These are phyloP conservation scores for Eucalyptus dawsonii DNA, from an alignment of 345 rosid species.

Conservation along the genomic window DNA sequence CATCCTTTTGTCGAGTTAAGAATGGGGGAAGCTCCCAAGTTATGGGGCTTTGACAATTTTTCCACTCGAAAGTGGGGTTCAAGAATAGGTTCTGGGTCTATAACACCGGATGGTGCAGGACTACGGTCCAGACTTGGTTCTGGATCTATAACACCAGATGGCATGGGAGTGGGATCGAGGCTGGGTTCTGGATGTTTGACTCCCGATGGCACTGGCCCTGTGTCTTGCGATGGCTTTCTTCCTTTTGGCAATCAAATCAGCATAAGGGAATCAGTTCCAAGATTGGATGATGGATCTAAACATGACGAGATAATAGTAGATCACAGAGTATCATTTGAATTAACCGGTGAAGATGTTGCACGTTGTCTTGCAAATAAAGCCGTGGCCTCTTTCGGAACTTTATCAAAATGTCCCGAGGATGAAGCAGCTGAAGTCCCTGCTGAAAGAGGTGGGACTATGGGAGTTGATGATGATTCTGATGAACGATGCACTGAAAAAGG, in stretches of 20 bases:
- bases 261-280: constrained; percentile 34
- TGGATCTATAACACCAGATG: constrained; percentile 76
- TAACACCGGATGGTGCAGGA: constrained; percentile 70
- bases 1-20: constrained; percentile 45
- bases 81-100: constrained; percentile 69
- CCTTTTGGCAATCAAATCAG: constrained; percentile 23
- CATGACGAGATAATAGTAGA: constrained; percentile 21
- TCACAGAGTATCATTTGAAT: constrained; percentile 88
- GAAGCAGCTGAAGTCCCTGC: background rate
- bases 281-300: constrained; percentile 31
- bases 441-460: background rate
- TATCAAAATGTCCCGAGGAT: constrained; percentile 16
- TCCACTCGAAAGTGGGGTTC: constrained; percentile 81
- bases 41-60: constrained; percentile 63
- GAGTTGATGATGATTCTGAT: background rate
- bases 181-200: constrained; percentile 64
- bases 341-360: constrained; percentile 95
- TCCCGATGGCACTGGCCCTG: constrained; percentile 32
- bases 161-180: constrained; percentile 65
- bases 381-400: constrained; percentile 12
- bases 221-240: constrained; percentile 14
- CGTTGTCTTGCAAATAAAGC: constrained; percentile 70
- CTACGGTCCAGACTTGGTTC: constrained; percentile 71
- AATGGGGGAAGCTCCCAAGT: constrained; percentile 52
- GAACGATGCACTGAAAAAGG: constrained; percentile 9